Base-by-base conservation (phyloP, 2,329 filamentous ascomycete species). In the Trichoderma sp. region DNA sequence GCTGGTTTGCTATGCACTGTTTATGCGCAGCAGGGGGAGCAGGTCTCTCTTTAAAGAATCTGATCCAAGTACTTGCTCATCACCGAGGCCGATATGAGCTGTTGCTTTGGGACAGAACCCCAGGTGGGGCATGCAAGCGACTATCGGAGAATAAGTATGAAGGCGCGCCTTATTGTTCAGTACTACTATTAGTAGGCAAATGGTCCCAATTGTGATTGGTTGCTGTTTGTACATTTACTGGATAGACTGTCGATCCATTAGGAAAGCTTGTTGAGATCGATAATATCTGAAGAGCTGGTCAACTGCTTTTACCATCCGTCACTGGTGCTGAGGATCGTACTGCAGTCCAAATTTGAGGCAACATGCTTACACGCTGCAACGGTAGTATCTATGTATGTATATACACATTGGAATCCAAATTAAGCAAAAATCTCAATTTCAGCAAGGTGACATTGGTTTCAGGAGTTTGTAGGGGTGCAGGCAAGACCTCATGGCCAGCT, bases 151-250 rank as follows among this genome's bases (percentile, higher is more conserved):
- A 32, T 30, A 34, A 34, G 11, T 13, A 30, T 55, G 21, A 56
- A 51, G 64, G 64, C 64, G 64, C 64, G 64, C 64, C 64, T 66
- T 59, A 24, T 39, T 55, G 49, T 28, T 30, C 18, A 43, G 18
- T 43, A n/a, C n/a, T n/a, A n/a, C n/a, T n/a, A n/a, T n/a, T n/a
- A n/a, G 39, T 54, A 21, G 46, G 30, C 30, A 46, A 24, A 46
- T 18, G 14, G 5, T 39, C 28, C 54, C 7, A 43, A n/a, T 4
- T 4, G 26, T 32, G 30, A 59, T 66, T 66, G 37, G 52, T 18
- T 55, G 28, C 26, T 51, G 18, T 34, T 8, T 37, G 11, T 14
- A 58, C 43, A n/a, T 43, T 26, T 4, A 16, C 18, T 43, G 18
- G 39, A 18, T 37, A 56, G 28, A 32, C 24, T 64, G 54, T 14